phyloP scores from a whole-genome alignment of 75 land plant genomes.

The Ceratopteris richardii region DNA sequence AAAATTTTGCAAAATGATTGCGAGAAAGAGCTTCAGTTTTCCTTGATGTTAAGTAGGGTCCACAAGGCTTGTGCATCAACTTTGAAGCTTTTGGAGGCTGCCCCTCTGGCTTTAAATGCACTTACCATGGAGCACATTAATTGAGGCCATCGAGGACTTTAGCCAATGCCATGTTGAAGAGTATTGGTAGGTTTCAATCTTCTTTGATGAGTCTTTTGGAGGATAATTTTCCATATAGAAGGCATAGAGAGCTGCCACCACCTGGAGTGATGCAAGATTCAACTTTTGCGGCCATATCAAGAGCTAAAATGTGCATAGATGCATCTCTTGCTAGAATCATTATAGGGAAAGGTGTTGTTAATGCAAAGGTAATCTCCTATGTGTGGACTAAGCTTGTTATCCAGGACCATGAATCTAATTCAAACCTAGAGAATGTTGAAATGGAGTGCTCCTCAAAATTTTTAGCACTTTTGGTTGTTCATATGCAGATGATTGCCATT shows the following conservation, averaged over 20 bases:
- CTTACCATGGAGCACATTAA: slow-evolving; percentile 71
- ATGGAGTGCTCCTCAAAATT: slow-evolving; percentile 87
- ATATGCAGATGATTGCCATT: too few species aligned
- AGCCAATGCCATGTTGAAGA: background rate
- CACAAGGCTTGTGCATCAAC: slow-evolving; percentile 55
- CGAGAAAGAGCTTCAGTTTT: too few species aligned
- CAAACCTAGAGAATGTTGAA: slow-evolving; percentile 78
- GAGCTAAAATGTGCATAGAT: slow-evolving; percentile 74
- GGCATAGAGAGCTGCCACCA: slow-evolving; percentile 20
- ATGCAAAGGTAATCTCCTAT: slow-evolving; percentile 60
- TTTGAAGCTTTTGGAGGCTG: slow-evolving; percentile 57
- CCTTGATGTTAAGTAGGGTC: too few species aligned
- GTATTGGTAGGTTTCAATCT: background rate
- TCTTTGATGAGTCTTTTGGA: background rate
- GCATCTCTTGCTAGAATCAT: slow-evolving; percentile 81
- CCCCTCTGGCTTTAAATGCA: slow-evolving; percentile 67
- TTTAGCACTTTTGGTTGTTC: too few species aligned
- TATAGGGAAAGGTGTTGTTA: slow-evolving; percentile 73
- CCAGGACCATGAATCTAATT: slow-evolving; percentile 65
- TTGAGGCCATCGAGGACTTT: slow-evolving; percentile 32
- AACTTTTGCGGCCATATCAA: slow-evolving; percentile 71
- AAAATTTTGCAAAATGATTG: too few species aligned
- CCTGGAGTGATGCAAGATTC: slow-evolving; percentile 37
- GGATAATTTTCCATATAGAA: background rate
- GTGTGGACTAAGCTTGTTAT: slow-evolving; percentile 59